A percentile compares a stretch with the other conserved stretches of the same genome.
phyloP scores from a whole-genome alignment of 768 basidiomycete genomes.

The Floccularia luteovirens region DNA sequence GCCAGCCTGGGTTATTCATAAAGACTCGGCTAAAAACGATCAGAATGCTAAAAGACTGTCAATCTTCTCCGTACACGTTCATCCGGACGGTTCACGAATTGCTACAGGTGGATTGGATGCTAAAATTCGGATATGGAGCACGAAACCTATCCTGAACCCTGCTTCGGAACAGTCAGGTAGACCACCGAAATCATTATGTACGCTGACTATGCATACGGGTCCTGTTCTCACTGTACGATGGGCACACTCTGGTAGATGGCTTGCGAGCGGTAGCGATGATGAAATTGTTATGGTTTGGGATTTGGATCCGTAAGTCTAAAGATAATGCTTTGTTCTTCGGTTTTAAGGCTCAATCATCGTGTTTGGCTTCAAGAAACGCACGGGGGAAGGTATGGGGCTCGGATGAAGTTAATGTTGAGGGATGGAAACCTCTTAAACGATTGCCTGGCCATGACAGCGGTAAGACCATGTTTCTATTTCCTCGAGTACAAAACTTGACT shows the following conservation, averaged over 20 bases:
- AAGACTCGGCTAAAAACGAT: slow-evolving; percentile 62
- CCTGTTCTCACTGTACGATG: slow-evolving; percentile 89
- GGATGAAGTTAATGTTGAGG: slow-evolving; percentile 93
- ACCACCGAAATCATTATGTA: slow-evolving; percentile 84
- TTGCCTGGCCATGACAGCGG: slow-evolving; percentile 94
- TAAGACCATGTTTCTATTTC: slow-evolving; percentile 28
- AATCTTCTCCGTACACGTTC: slow-evolving; percentile 90
- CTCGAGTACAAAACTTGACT: background rate
- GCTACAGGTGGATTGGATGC: slow-evolving; percentile 97
- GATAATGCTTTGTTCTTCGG: slow-evolving; percentile 1
- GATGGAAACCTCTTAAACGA: slow-evolving; percentile 91
- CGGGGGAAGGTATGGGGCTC: slow-evolving; percentile 90
- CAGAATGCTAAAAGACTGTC: slow-evolving; percentile 60
- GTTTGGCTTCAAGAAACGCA: slow-evolving; percentile 42
- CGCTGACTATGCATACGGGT: slow-evolving; percentile 89
- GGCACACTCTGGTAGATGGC: slow-evolving; percentile 89
- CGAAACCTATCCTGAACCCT: slow-evolving; percentile 83
- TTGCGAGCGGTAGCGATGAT: slow-evolving; percentile 96
- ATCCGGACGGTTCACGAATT: slow-evolving; percentile 92
- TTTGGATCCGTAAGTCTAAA: slow-evolving; percentile 76
- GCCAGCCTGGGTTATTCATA: slow-evolving; percentile 83
- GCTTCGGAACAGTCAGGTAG: slow-evolving; percentile 58
- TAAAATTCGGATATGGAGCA: slow-evolving; percentile 96
- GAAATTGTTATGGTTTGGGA: slow-evolving; percentile 97
- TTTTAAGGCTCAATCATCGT: slow-evolving; percentile 5